Base-by-base conservation (phyloP, 306 rosid genomes). In the Lathyrus sativus region DNA sequence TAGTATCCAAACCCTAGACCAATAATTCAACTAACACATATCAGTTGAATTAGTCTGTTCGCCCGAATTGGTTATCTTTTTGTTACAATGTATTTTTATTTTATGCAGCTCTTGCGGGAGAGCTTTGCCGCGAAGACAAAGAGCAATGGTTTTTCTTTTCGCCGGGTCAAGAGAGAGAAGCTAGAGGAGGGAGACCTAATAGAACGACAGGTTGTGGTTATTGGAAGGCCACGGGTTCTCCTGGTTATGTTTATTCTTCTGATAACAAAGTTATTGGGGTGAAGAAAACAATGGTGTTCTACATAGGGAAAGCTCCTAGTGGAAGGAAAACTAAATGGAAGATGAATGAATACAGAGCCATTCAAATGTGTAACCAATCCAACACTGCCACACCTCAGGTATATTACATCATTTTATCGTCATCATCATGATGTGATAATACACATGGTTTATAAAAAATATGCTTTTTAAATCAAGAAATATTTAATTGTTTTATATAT, bases 101-200 rank as follows among this genome's bases (percentile, higher is more conserved):
- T 35, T 51, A 37, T 81, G 73, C 80, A 92, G 98, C 74, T 62
- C 77, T 70, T 15, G 83, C 95, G 1, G 96, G 92, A 12, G 88
- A 86, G 81, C 17, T 62, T 7, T 89, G 98, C 67, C 76, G 57
- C 2, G 89, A 67, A n/a, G 98, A 92, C 42, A 86, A 67, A 2
- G 96, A 92, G 77, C 98, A 92, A 71, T 92, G 98, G 98, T 92
- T 92, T 60, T 92, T 85, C 92, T 92, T 92, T 31, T 75, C 85
- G 2, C 85, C 80, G 0, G 84, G 88, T 5, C 98, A 89, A 66
- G 89, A 86, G 37, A 79, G 96, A 41, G 98, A 92, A 75, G 81
- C 91, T 0, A 78, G 82, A 7, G 98, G 98, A 50, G 95, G 96
- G 3, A 83, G 96, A 44, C 96, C 96, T 1, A 87, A 71, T 67